phyloP scores from a whole-genome alignment of 75 land plant genomes.

The Adiantum capillusveneris region DNA sequence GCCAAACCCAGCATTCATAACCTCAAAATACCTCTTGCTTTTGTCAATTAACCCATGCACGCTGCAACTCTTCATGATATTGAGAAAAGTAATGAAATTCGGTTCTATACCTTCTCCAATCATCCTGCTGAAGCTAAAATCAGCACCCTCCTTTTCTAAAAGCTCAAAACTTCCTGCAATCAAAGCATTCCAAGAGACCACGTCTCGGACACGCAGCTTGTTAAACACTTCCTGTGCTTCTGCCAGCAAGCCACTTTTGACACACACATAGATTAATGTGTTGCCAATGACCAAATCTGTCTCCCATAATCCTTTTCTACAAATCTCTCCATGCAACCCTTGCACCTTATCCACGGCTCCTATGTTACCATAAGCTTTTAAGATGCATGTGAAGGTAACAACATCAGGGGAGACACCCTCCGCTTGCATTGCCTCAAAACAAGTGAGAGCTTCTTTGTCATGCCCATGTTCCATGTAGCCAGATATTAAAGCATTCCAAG shows the following conservation, averaged over 20 bases:
- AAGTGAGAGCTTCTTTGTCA: slow-evolving; percentile 22
- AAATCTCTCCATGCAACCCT: slow-evolving; percentile 26
- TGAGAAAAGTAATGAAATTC: slow-evolving; percentile 27
- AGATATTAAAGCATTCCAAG: slow-evolving; percentile 38
- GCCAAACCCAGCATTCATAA: slow-evolving; percentile 15
- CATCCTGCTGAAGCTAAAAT: slow-evolving; percentile 30
- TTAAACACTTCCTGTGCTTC: slow-evolving; percentile 35
- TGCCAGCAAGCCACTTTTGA: slow-evolving; percentile 7
- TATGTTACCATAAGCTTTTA: slow-evolving; percentile 29
- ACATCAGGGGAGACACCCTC: slow-evolving; percentile 28
- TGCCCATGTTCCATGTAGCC: slow-evolving; percentile 31
- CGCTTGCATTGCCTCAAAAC: slow-evolving; percentile 31
- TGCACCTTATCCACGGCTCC: background rate
- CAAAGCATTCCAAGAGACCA: slow-evolving; percentile 42
- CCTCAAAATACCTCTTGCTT: slow-evolving; percentile 7
- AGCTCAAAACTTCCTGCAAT: slow-evolving; percentile 42
- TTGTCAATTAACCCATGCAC: slow-evolving; percentile 24
- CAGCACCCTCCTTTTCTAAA: slow-evolving; percentile 17
- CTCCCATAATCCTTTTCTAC: slow-evolving; percentile 18
- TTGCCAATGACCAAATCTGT: slow-evolving; percentile 25
- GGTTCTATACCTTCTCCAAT: slow-evolving; percentile 26
- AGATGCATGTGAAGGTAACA: slow-evolving; percentile 38
- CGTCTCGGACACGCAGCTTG: slow-evolving; percentile 22
- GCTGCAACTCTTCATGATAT: slow-evolving; percentile 27
- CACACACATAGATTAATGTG: slow-evolving; percentile 23